Conservation (phyloP, 768 basidiomycete genomes). For the Kwoniella heveanensis region DNA sequence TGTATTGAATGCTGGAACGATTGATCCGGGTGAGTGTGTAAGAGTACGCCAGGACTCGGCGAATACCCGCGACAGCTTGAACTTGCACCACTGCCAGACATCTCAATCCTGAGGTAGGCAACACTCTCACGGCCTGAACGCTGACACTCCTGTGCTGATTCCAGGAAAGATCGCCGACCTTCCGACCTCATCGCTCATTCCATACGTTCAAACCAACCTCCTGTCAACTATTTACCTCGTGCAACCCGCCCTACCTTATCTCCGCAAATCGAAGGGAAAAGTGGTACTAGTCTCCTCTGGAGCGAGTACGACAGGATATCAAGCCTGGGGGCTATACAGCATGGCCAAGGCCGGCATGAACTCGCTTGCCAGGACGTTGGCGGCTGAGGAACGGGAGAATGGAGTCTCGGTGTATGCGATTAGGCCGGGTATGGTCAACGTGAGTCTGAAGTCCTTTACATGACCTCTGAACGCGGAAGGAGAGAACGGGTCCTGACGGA, state of each 20-base stretch:
- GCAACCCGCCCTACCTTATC: constrained; percentile 67
- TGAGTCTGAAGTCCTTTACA: no score
- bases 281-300: constrained; percentile 86
- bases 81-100: not conserved
- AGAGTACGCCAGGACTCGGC: no score
- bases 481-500: no score
- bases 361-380: constrained; percentile 80
- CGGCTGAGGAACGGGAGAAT: constrained; percentile 72
- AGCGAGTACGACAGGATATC: constrained; percentile 67
- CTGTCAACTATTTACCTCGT: constrained; percentile 77
- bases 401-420: constrained; percentile 70
- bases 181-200: constrained; percentile 25
- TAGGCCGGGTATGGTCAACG: constrained; percentile 82
- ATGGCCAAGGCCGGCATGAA: constrained; percentile 89
- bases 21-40: constrained; percentile 66
- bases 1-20: constrained; percentile 78
- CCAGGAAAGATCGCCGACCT: constrained; percentile 37
- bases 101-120: no score
- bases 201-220: constrained; percentile 77
- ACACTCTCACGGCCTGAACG: not conserved
- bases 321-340: constrained; percentile 71
- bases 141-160: constrained; percentile 50
- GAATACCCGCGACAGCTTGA: no score
- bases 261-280: constrained; percentile 64
- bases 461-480: no score